Evolutionary conservation across 805 yeast genomes (phyloP), one percentile per base, ranked within the genome.

Genomic region (Tetrapisispora iriomotensis): DNA sequence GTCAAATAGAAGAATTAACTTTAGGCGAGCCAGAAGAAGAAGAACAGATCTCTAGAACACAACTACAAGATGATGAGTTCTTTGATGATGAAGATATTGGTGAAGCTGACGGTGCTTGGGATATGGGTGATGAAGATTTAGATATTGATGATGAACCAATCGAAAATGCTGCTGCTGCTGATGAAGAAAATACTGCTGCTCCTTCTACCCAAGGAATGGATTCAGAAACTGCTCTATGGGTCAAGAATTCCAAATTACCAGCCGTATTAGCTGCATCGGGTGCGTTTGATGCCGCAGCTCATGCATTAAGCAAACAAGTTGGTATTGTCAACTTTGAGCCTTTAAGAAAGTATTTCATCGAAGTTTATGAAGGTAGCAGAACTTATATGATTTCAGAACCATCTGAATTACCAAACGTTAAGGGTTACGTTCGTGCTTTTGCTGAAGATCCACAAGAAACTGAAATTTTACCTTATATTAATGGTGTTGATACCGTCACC

Each of bases 191-290:
- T 10, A 53, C 48, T 29, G 60, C 54, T 21, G 58, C 56, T 15
- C 61, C 54, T 19, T 37, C 53, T 17, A 45, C 50, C 24, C 50
- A 55, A 19, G 47, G 54, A 10, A 45, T 70, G 59, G 42, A 49
- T 14, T 71, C 70, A 13, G 95, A 88, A 58, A 63, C 77, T 24
- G 79, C 79, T 4, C 62, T 63, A 42, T 94, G 99, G 98, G 73
- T 84, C 23, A 81, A 90, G 48, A 85, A 82, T 62, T 83, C 95
- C 14, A 82, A 81, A 46, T 74, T 88, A 40, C 86, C 96, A 4
- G 96, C 95, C 23, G 86, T 85, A 21, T 84, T 86, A 51, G 87
- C 82, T 53, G 96, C 98, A 2, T 87, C 96, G 2, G 99, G 99
- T 51, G 83, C 94, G 4, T 90, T 90, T 58, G 96, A 87, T 49